Percentiles rank a stretch among this genome's conserved stretches.
phyloP scores from a whole-genome alignment of 2,329 filamentous ascomycete species.

The Fusarium austroafricanum region DNA sequence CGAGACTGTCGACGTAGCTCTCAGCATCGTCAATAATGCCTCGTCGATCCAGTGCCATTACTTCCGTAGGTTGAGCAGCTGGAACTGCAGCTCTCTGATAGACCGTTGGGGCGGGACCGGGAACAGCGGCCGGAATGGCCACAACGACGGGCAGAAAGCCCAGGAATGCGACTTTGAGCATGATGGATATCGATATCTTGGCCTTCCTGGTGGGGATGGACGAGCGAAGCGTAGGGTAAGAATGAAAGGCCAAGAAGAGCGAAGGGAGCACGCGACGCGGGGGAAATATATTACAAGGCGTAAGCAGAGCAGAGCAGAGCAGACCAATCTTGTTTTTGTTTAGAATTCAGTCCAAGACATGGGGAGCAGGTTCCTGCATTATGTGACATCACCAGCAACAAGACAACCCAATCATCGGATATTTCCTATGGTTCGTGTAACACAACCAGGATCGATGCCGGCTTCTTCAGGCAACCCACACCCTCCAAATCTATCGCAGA shows the following conservation, averaged over 20 bases:
- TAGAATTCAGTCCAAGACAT: constrained; percentile 4
- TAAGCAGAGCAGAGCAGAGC: neutral
- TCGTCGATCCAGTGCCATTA: constrained; percentile 45
- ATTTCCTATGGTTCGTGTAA: constrained; percentile 19
- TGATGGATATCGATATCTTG: constrained; percentile 1
- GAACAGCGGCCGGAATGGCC: constrained; percentile 42
- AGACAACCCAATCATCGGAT: constrained; percentile 11
- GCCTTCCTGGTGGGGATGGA: neutral
- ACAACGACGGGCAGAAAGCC: constrained; percentile 40
- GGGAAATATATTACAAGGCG: neutral
- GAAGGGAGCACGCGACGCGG: constrained; percentile 1
- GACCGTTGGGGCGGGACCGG: constrained; percentile 39
- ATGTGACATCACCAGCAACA: constrained; percentile 33
- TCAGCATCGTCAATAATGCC: constrained; percentile 57
- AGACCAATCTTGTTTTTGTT: constrained; percentile 24
- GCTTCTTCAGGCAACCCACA: constrained; percentile 27
- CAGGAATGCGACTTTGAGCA: constrained; percentile 37
- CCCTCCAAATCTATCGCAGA: neutral
- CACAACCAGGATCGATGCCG: constrained; percentile 19
- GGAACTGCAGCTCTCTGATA: constrained; percentile 20
- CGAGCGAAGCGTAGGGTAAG: neutral
- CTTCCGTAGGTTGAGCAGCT: constrained; percentile 43
- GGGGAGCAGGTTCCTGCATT: constrained; percentile 38
- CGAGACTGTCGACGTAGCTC: constrained; percentile 63
- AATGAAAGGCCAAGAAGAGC: neutral